Conservation (phyloP, 2,329 filamentous ascomycete species). For the Didymella lethalis region DNA sequence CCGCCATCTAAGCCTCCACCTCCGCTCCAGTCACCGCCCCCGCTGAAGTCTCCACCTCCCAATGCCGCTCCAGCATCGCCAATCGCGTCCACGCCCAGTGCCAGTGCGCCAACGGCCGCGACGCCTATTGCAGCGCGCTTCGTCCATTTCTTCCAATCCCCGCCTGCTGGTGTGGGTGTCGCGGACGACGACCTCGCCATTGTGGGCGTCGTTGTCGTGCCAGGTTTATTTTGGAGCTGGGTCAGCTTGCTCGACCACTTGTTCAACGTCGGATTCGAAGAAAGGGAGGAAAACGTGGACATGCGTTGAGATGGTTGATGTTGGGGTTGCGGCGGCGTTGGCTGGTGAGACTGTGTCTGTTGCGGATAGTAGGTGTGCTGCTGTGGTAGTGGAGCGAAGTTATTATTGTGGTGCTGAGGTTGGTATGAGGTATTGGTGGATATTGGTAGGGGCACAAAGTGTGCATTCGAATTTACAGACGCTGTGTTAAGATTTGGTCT, state of each 20-base stretch:
- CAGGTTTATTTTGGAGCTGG: not conserved
- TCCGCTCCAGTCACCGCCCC: not conserved
- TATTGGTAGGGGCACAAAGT: not conserved
- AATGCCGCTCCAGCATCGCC: slow-evolving; percentile 3
- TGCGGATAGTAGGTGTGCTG: not conserved
- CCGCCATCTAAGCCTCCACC: not conserved
- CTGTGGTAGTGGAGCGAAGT: not conserved
- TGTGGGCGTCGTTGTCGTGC: not conserved
- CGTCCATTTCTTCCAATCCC: slow-evolving; percentile 23
- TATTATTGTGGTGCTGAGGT: not conserved
- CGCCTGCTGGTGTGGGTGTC: not conserved
- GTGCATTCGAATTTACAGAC: not conserved
- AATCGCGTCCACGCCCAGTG: slow-evolving; percentile 18
- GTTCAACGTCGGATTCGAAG: not conserved
- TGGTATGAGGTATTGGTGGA: not conserved
- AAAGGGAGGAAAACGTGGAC: not conserved
- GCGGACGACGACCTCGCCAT: not conserved
- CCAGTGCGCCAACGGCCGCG: slow-evolving; percentile 18
- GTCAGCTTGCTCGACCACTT: not conserved
- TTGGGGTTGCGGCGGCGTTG: not conserved
- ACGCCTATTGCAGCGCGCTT: slow-evolving; percentile 22
- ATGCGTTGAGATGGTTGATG: not conserved
- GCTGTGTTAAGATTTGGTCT: not conserved
- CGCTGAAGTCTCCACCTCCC: not conserved
- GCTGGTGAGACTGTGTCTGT: not conserved